Base-by-base conservation (phyloP, 305 asterid species). In the Lippia alba region DNA sequence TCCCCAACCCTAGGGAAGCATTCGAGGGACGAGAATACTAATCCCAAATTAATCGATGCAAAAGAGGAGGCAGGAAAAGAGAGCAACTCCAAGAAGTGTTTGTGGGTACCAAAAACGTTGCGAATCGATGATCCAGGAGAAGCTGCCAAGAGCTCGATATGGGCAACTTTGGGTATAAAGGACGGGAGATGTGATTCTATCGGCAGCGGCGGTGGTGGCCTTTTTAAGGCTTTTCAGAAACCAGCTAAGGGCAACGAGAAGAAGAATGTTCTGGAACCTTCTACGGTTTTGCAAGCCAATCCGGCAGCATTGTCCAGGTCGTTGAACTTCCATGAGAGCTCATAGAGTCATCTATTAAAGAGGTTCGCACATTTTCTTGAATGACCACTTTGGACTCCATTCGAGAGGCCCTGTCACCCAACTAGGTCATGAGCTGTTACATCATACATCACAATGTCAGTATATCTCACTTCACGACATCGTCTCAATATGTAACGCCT, bases 241-340 rank as follows among this genome's bases (percentile, higher is more conserved):
- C 81, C 72, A 53, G 69, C 91, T 0, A 84, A 82, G 78, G 76
- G 64, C 12, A 85, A 75, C 12, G 86, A 73, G 39, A 86, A 76
- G 81, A 33, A 66, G 1, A 81, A 36, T 54, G 83, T 70, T 51
- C 65, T 76, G 34, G 89, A 81, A 75, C 64, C 86, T 54, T 83
- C 89, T 0, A 50, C 92, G 0, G 89, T 91, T 9, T 81, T 94
- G 50, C 96, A 86, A 72, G 98, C 97, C 59, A 92, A 92, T 79
- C 97, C 98, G 12, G 97, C 98, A 9, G 98, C 98, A 34, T 40
- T 90, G 64, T 90, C 99, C 12, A 82, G 98, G 80, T 88, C 96
- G 6, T 55, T 88, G 48, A 85, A 73, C 82, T 94, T 92, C 83
- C 92, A 82, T 1, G 97, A 94, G 85, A 83, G 75, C 77, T 82